Percentiles rank a stretch among this genome's conserved stretches.
Evolutionary conservation across 768 basidiomycete genomes (phyloP).

Genomic region (Nidularia sp.): DNA sequence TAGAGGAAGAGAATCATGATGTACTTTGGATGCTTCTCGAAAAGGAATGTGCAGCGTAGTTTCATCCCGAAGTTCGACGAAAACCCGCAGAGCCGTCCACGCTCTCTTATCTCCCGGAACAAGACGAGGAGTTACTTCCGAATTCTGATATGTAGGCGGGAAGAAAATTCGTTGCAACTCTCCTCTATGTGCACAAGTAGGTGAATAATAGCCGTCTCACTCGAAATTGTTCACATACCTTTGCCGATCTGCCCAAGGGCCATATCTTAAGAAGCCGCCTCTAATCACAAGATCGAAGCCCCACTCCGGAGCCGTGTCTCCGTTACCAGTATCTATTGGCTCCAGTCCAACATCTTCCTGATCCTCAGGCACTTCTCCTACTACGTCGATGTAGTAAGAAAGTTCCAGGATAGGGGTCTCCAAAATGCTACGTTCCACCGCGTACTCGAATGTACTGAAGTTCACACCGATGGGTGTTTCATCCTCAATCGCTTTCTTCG

Average conservation of each 20-base stretch:
- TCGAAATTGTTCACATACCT: conserved; percentile 37
- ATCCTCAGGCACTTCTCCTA: conserved; percentile 62
- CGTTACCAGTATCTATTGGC: conserved; percentile 75
- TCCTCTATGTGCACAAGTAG: conserved; percentile 33
- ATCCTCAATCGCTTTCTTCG: conserved; percentile 39
- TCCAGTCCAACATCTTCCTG: conserved; percentile 28
- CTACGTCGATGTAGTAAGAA: conserved; percentile 83
- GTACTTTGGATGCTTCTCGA: conserved; percentile 84
- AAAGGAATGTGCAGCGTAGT: conserved; percentile 85
- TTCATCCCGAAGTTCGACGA: conserved; percentile 74
- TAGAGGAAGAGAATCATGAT: not conserved
- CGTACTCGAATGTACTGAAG: conserved; percentile 71
- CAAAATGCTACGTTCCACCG: conserved; percentile 78
- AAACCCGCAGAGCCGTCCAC: conserved; percentile 79
- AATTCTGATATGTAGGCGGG: conserved; percentile 71
- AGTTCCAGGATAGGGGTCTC: conserved; percentile 76
- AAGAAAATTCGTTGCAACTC: conserved; percentile 82
- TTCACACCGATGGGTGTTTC: conserved; percentile 53
- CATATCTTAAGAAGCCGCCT: conserved; percentile 76
- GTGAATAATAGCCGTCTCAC: not conserved
- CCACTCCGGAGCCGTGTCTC: conserved; percentile 89
- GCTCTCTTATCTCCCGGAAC: conserved; percentile 75
- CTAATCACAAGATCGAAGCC: conserved; percentile 82
- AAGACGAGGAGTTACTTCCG: conserved; percentile 51
- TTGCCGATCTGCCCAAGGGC: conserved; percentile 96